These are phyloP conservation scores for Sugiyamaella neomexicana DNA, from an alignment of 1,139 yeast genomes.

Conservation along the genomic window DNA sequence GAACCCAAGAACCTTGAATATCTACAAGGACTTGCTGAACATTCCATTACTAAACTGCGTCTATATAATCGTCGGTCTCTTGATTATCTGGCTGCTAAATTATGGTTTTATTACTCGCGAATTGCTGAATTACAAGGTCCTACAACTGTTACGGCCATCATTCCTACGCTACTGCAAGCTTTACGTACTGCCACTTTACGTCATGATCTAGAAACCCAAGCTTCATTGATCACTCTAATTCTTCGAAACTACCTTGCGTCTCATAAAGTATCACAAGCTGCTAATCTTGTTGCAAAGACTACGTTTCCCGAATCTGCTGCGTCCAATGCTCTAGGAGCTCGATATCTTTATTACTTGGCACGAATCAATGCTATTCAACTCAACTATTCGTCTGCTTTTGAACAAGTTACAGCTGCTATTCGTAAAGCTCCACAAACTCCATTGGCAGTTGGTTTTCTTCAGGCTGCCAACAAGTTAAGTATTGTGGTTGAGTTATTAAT, in stretches of 20 bases:
- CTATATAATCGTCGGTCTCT: conserved; percentile 76
- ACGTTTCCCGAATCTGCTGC: conserved; percentile 87
- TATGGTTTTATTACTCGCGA: conserved; percentile 89
- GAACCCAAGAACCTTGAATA: conserved; percentile 24
- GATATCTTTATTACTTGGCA: conserved; percentile 88
- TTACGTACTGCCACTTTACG: conserved; percentile 88
- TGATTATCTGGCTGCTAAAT: conserved; percentile 84
- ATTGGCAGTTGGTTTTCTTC: conserved; percentile 82
- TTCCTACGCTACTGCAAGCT: conserved; percentile 67
- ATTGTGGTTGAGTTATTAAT: conserved; percentile 87
- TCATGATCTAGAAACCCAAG: conserved; percentile 90
- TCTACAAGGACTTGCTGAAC: conserved; percentile 35
- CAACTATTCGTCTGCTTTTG: conserved; percentile 88
- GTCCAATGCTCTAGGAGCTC: conserved; percentile 84
- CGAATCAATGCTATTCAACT: conserved; percentile 88
- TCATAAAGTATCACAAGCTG: conserved; percentile 85
- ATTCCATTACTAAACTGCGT: conserved; percentile 58
- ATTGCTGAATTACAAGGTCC: conserved; percentile 60
- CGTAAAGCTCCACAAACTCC: conserved; percentile 96
- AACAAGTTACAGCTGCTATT: conserved; percentile 85
- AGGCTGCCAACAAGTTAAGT: conserved; percentile 84
- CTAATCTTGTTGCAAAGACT: conserved; percentile 84
- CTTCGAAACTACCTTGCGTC: conserved; percentile 75
- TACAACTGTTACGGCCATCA: conserved; percentile 56
- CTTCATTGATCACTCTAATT: conserved; percentile 77